Conservation (phyloP, 2,329 filamentous ascomycete species). For the Cercospora zeae-maydis region DNA sequence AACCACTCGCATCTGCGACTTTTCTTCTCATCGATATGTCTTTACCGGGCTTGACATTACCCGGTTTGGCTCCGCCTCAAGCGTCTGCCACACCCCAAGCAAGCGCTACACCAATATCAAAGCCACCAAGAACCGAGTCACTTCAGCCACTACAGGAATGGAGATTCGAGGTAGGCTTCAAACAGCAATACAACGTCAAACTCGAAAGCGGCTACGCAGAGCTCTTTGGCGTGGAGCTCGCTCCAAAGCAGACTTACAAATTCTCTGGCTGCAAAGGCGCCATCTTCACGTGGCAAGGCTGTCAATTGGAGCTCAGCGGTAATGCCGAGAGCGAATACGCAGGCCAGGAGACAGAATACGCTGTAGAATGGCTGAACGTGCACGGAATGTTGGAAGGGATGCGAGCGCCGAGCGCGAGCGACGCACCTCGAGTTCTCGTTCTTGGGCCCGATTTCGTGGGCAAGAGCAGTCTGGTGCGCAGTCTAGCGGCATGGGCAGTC, state of each 20-base stretch:
- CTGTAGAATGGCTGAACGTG: constrained; percentile 75
- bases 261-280: constrained; percentile 81
- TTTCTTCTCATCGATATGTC: constrained; percentile 28
- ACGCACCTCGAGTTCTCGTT: constrained; percentile 74
- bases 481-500: constrained; percentile 77
- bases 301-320: constrained; percentile 73
- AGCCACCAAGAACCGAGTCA: constrained; percentile 39
- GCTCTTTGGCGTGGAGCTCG: constrained; percentile 91
- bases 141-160: constrained; percentile 47
- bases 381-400: constrained; percentile 80
- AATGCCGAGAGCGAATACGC: constrained; percentile 65
- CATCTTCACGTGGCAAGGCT: constrained; percentile 89
- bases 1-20: neutral
- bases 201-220: constrained; percentile 81
- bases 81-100: constrained; percentile 29
- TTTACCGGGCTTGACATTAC: constrained; percentile 48
- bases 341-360: constrained; percentile 71
- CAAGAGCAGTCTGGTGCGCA: constrained; percentile 52
- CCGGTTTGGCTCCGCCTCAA: constrained; percentile 33
- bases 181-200: constrained; percentile 46
- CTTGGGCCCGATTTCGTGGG: constrained; percentile 74
- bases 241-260: constrained; percentile 71
- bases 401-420: constrained; percentile 47
- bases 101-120: constrained; percentile 14
- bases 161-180: constrained; percentile 40